phyloP scores from a whole-genome alignment of 305 asterid genomes.

The Solanum hybrid region DNA sequence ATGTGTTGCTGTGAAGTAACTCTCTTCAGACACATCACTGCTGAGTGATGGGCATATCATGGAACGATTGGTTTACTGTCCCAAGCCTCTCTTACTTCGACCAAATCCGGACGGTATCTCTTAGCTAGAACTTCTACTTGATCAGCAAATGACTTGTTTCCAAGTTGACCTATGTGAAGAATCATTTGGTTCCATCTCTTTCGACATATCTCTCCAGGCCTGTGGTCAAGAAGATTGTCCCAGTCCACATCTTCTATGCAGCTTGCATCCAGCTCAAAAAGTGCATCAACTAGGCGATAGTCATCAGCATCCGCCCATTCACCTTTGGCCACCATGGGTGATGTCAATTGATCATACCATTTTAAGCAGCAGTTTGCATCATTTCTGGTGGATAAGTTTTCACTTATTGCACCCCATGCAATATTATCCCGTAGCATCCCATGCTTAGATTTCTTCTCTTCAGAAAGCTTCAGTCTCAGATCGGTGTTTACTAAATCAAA shows the following conservation, averaged over 20 bases:
- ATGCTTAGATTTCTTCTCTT: constrained; percentile 56
- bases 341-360: constrained; percentile 63
- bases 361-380: constrained; percentile 38
- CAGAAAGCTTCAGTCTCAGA: constrained; percentile 33
- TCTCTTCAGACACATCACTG: not conserved
- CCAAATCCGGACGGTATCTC: constrained; percentile 52
- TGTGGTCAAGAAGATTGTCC: constrained; percentile 58
- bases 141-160: constrained; percentile 49
- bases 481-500: constrained; percentile 66
- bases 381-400: constrained; percentile 31
- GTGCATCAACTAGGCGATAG: constrained; percentile 40
- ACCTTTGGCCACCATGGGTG: constrained; percentile 65
- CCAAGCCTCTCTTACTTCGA: constrained; percentile 58
- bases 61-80: constrained; percentile 58
- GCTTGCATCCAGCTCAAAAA: constrained; percentile 51
- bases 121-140: constrained; percentile 65
- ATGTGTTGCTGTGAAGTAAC: not conserved
- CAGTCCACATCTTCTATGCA: constrained; percentile 83
- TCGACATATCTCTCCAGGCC: constrained; percentile 55
- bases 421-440: constrained; percentile 75
- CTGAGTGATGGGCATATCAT: constrained; percentile 4
- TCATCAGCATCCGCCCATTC: constrained; percentile 74
- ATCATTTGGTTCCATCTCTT: constrained; percentile 86
- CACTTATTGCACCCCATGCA: constrained; percentile 60
- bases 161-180: constrained; percentile 49